A percentile compares a stretch with the other conserved stretches of the same genome.
Evolutionary conservation across 129 eudicot genomes (phyloP).

Genomic region (Flaveria trinervia): DNA sequence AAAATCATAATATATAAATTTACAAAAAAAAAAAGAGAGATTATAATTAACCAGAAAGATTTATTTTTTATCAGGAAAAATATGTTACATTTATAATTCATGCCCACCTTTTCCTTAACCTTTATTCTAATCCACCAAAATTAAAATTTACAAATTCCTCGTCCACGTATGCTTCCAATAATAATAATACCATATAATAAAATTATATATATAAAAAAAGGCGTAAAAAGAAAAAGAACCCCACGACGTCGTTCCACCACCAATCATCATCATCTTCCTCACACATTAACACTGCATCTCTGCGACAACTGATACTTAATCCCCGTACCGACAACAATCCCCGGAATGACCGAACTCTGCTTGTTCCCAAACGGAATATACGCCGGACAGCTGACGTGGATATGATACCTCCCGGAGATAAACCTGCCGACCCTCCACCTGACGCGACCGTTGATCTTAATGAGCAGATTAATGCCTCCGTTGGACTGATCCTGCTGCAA

Average conservation of each 20-base stretch:
- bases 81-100: slow-evolving; percentile 22
- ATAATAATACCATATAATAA: neutral
- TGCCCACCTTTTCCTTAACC: slow-evolving; percentile 24
- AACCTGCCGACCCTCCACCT: slow-evolving; percentile 73
- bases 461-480: slow-evolving; percentile 45
- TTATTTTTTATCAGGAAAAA: neutral
- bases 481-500: slow-evolving; percentile 46
- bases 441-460: slow-evolving; percentile 74
- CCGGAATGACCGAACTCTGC: slow-evolving; percentile 38
- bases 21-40: neutral
- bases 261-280: slow-evolving; percentile 23
- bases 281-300: slow-evolving; percentile 67
- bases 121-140: slow-evolving; percentile 36
- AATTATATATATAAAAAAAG: neutral
- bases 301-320: slow-evolving; percentile 65
- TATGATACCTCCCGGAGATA: slow-evolving; percentile 54
- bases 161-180: slow-evolving; percentile 29
- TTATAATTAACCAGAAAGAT: neutral
- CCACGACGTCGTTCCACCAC: no score
- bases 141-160: slow-evolving; percentile 35
- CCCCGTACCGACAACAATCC: slow-evolving; percentile 43
- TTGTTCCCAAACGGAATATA: slow-evolving; percentile 58
- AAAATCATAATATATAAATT: neutral
- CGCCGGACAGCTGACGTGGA: slow-evolving; percentile 73
- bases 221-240: no score